phyloP scores from a whole-genome alignment of 805 yeast species.

The Monosporozyma yasuniensis region DNA sequence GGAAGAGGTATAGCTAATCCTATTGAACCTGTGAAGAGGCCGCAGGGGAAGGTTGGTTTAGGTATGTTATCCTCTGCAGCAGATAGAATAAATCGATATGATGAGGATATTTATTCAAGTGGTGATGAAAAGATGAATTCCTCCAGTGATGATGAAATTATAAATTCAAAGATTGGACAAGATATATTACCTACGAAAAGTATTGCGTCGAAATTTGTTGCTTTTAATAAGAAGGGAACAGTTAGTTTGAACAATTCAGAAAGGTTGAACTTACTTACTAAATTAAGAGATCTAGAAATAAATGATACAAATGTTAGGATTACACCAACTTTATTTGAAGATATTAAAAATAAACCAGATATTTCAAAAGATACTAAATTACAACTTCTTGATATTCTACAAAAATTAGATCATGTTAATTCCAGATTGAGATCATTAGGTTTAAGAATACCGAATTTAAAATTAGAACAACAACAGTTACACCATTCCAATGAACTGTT shows the following conservation, averaged over 20 bases:
- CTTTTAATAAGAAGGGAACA: neutral
- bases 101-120: constrained; percentile 11
- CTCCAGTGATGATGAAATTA: constrained; percentile 1
- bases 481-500: neutral
- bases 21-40: constrained; percentile 57
- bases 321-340: neutral
- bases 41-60: constrained; percentile 56
- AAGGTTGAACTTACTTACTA: neutral
- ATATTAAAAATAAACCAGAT: neutral
- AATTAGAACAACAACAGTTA: neutral
- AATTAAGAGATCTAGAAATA: neutral
- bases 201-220: neutral
- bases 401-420: neutral
- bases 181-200: neutral
- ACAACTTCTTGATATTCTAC: neutral
- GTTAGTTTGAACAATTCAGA: neutral
- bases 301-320: neutral
- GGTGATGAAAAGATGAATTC: constrained; percentile 5
- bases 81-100: neutral
- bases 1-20: constrained; percentile 76
- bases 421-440: neutral
- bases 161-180: neutral
- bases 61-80: constrained; percentile 41
- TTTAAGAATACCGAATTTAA: neutral
- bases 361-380: neutral